Evolutionary conservation across 495 filamentous ascomycete genomes (phyloP).

Genomic region (Neurospora sp.): DNA sequence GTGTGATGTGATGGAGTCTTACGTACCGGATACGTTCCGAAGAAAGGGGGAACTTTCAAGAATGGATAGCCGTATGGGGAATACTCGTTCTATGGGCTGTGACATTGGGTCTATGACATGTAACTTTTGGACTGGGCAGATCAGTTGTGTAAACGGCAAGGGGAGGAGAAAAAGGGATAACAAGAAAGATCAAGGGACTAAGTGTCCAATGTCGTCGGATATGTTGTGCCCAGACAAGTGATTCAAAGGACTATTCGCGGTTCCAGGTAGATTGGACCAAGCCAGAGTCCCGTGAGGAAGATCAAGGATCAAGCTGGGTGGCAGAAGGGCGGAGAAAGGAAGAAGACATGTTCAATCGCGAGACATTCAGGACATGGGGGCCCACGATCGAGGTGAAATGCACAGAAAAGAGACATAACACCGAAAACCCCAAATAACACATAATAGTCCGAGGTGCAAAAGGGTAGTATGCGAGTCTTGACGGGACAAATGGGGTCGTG

Average conservation of each 20-base stretch:
- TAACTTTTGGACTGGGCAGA: background rate
- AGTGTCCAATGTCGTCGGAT: background rate
- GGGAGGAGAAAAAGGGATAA: background rate
- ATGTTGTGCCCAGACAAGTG: background rate
- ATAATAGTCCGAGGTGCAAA: background rate
- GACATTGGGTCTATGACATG: conserved; percentile 6
- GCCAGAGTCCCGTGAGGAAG: background rate
- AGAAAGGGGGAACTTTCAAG: conserved; percentile 15
- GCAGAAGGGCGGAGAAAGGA: background rate
- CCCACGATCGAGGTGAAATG: background rate
- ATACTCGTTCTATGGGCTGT: conserved; percentile 12
- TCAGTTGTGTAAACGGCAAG: background rate
- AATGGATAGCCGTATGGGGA: conserved; percentile 18
- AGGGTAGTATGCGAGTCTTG: background rate
- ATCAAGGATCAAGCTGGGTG: background rate
- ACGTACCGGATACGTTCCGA: conserved; percentile 7
- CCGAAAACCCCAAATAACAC: background rate
- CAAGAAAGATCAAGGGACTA: background rate
- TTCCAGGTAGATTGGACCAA: background rate
- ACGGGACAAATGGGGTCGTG: background rate
- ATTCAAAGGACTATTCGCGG: background rate
- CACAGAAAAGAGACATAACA: background rate
- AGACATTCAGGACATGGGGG: background rate
- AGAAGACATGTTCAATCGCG: background rate
- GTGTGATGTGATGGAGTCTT: no score